Evolutionary conservation across 2,329 filamentous ascomycete genomes (phyloP).

Genomic region (Alternaria ethzedia): DNA sequence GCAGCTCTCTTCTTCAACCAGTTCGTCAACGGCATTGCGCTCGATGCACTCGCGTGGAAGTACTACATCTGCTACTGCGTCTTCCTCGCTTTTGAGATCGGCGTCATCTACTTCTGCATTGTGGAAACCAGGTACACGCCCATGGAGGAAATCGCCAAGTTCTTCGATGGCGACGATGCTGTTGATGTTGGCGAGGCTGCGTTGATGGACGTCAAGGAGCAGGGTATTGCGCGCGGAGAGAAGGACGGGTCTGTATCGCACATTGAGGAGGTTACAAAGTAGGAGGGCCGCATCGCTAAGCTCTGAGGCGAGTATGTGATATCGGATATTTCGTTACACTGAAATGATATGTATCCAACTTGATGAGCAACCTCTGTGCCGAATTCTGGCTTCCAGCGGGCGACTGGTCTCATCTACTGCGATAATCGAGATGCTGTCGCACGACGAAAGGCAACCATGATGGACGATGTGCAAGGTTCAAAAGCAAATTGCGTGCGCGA

Average conservation of each 20-base stretch:
- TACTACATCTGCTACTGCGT: conserved; percentile 30
- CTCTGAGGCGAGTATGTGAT: neutral
- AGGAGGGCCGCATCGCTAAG: neutral
- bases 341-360: neutral
- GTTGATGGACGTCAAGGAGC: conserved; percentile 19
- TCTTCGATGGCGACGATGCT: conserved; percentile 21
- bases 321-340: neutral
- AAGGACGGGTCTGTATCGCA: neutral
- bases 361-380: neutral
- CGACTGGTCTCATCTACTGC: neutral
- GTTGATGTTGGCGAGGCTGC: conserved; percentile 20
- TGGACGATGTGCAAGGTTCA: neutral
- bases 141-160: conserved; percentile 24
- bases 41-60: conserved; percentile 24
- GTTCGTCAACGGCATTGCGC: conserved; percentile 23
- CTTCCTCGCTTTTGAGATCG: conserved; percentile 18
- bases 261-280: neutral
- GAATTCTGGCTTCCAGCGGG: neutral
- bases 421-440: neutral
- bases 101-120: conserved; percentile 21
- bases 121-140: conserved; percentile 24
- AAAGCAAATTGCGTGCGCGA: neutral
- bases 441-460: neutral
- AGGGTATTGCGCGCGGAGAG: neutral
- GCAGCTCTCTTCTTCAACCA: conserved; percentile 22